These are phyloP conservation scores for Amanita subjunquillea DNA, from an alignment of 768 basidiomycete species.

Conservation along the genomic window DNA sequence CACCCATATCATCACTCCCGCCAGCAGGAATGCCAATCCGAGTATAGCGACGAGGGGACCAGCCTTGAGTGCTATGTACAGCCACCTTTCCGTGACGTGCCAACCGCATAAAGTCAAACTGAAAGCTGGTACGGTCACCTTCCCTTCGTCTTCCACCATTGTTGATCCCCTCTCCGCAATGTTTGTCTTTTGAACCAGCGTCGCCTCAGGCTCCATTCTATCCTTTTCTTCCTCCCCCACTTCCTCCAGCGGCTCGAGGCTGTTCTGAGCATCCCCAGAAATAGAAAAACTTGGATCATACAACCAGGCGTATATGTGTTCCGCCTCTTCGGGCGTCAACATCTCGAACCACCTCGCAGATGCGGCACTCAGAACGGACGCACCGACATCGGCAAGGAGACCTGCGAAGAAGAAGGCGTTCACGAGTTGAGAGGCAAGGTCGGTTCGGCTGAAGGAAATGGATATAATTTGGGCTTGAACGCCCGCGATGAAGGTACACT, in stretches of 20 bases:
- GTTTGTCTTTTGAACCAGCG: background rate
- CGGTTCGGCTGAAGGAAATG: background rate
- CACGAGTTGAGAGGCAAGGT: background rate
- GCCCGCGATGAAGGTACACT: slow-evolving; percentile 4
- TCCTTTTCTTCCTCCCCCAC: background rate
- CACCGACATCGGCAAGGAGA: slow-evolving; percentile 1
- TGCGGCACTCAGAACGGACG: background rate
- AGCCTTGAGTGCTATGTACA: background rate
- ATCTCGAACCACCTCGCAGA: slow-evolving; percentile 4
- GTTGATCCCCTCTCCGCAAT: background rate
- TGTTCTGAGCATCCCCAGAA: background rate
- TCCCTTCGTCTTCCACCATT: no score
- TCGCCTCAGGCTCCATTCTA: background rate
- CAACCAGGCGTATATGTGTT: background rate
- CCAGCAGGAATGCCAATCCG: background rate
- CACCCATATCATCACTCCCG: background rate
- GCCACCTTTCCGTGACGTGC: background rate
- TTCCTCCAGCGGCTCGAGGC: background rate
- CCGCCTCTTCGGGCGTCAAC: background rate
- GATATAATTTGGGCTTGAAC: slow-evolving; percentile 1
- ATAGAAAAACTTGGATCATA: background rate
- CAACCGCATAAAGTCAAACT: background rate
- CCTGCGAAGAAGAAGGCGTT: slow-evolving; percentile 4
- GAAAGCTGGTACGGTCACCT: no score
- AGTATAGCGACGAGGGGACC: background rate